Conservation (phyloP, 805 yeast species). For the Candida montana region DNA sequence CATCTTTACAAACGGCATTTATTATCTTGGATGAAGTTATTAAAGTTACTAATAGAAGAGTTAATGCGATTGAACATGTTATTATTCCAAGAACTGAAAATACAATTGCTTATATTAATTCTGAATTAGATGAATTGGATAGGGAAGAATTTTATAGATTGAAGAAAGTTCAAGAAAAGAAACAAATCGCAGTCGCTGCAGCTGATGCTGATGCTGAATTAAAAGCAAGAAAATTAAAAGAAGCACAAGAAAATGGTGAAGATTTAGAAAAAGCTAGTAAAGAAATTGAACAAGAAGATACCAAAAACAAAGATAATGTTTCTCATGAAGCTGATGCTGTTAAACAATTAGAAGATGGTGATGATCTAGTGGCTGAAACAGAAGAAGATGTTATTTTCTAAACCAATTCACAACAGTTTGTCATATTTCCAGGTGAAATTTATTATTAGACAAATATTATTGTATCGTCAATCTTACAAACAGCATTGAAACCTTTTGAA, state of each 20-base stretch:
- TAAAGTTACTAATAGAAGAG: constrained; percentile 96
- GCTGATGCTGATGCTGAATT: constrained; percentile 29
- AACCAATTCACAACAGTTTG: background rate
- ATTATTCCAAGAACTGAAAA: constrained; percentile 97
- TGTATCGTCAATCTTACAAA: no score
- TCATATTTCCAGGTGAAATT: background rate
- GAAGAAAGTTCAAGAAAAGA: constrained; percentile 63
- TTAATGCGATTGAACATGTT: constrained; percentile 97
- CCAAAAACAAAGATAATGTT: constrained; percentile 14
- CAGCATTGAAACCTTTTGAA: no score
- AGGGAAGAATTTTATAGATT: constrained; percentile 96
- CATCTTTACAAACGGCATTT: constrained; percentile 94
- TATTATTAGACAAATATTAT: background rate
- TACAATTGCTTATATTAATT: constrained; percentile 85
- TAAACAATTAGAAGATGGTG: constrained; percentile 10
- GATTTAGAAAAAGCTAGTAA: constrained; percentile 16
- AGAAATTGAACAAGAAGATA: constrained; percentile 15
- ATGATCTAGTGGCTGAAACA: constrained; percentile 31
- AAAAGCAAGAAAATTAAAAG: constrained; percentile 25
- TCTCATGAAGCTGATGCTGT: constrained; percentile 7
- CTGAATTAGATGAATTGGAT: constrained; percentile 95
- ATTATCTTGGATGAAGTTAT: constrained; percentile 95
- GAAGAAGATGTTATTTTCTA: constrained; percentile 45
- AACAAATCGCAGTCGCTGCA: constrained; percentile 23
- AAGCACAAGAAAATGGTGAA: constrained; percentile 26